Evolutionary conservation across 1,284 basidiomycete genomes (phyloP).

Genomic region (Pulchroboletus neoregius): DNA sequence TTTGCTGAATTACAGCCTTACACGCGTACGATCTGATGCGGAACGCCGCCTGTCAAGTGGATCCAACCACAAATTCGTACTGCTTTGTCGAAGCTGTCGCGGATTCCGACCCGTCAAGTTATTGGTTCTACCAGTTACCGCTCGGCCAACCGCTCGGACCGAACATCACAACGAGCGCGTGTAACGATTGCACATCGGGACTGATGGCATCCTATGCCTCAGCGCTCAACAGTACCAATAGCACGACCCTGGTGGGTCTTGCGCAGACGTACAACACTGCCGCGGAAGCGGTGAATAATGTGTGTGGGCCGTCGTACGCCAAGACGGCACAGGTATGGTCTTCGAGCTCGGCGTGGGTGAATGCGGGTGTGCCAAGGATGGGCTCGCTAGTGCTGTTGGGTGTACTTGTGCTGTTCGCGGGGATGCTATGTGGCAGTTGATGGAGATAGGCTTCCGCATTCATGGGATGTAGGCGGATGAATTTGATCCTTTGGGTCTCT

Average conservation of each 20-base stretch:
- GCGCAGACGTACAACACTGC: constrained; percentile 39
- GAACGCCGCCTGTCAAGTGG: constrained; percentile 49
- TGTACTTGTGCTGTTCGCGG: constrained; percentile 14
- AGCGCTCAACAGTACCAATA: constrained; percentile 16
- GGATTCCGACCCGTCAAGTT: constrained; percentile 51
- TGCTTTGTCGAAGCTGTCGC: constrained; percentile 65
- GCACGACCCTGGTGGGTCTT: constrained; percentile 30
- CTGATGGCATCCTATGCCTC: constrained; percentile 49
- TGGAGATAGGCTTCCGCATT: not conserved
- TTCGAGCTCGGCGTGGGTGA: constrained; percentile 13
- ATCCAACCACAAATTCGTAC: constrained; percentile 56
- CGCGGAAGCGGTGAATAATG: constrained; percentile 30
- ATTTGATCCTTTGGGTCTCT: not conserved
- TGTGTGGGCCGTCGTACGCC: constrained; percentile 38
- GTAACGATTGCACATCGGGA: constrained; percentile 54
- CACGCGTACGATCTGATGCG: constrained; percentile 58
- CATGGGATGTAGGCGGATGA: not conserved
- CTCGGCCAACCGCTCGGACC: constrained; percentile 51
- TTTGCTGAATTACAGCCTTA: constrained; percentile 41
- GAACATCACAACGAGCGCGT: constrained; percentile 42
- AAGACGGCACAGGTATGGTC: constrained; percentile 14
- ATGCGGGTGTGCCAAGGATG: constrained; percentile 10
- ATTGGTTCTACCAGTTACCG: constrained; percentile 64
- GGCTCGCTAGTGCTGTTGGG: constrained; percentile 10
- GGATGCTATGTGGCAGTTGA: constrained; percentile 11